Percentiles rank a stretch among this genome's conserved stretches.
These are phyloP conservation scores for Globisporangium perplexum DNA, from an alignment of 352 stramenopile genomes.

Conservation along the genomic window DNA sequence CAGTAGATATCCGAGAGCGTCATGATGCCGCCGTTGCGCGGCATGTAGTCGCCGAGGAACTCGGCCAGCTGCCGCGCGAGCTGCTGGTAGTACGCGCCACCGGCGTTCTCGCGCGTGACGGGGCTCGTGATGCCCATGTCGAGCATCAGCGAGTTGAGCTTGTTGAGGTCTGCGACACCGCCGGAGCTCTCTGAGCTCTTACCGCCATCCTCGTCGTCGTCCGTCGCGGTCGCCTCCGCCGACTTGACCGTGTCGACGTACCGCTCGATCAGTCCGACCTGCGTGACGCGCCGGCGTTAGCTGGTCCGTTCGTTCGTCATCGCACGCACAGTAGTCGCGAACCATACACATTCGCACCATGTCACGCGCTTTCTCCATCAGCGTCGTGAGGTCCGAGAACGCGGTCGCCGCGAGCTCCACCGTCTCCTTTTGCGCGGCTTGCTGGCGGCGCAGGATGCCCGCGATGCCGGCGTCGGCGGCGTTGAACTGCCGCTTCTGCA, in stretches of 20 bases:
- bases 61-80: constrained; percentile 87
- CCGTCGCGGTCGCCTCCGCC: constrained; percentile 15
- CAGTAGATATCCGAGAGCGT: constrained; percentile 99
- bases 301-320: background rate
- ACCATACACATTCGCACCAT: constrained; percentile 42
- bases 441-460: constrained; percentile 72
- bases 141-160: constrained; percentile 84
- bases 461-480: constrained; percentile 73
- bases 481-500: constrained; percentile 79
- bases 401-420: constrained; percentile 68
- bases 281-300: background rate
- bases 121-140: constrained; percentile 93
- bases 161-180: constrained; percentile 63
- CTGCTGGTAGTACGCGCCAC: constrained; percentile 87
- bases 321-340: background rate
- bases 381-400: constrained; percentile 88
- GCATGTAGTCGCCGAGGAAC: constrained; percentile 80
- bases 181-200: constrained; percentile 5
- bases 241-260: constrained; percentile 84
- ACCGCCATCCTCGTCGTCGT: constrained; percentile 7
- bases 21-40: constrained; percentile 93
- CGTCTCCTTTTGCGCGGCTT: constrained; percentile 79
- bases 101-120: constrained; percentile 88
- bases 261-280: constrained; percentile 83
- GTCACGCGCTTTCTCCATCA: constrained; percentile 89